Conservation (phyloP, 2,329 filamentous ascomycete genomes). For the Stylonectria norvegica region DNA sequence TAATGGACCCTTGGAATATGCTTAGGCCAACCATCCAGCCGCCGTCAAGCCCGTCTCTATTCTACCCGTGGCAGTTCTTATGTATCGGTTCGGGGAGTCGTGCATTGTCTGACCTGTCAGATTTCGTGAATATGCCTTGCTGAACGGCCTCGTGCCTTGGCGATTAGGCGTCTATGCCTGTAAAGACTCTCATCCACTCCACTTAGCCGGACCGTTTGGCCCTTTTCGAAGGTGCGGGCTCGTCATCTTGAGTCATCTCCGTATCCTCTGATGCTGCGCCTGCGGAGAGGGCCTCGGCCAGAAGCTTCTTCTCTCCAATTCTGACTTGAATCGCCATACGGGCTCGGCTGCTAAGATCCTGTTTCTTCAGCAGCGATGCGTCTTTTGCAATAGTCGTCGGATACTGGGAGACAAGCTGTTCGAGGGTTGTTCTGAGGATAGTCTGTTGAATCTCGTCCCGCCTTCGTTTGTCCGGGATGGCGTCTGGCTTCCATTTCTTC, state of each 20-base stretch:
- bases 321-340: slow-evolving; percentile 66
- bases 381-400: slow-evolving; percentile 42
- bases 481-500: slow-evolving; percentile 41
- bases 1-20: too few species aligned
- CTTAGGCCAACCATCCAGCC: too few species aligned
- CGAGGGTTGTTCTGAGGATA: slow-evolving; percentile 38
- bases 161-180: too few species aligned
- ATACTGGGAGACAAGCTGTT: slow-evolving; percentile 40
- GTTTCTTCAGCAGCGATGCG: slow-evolving; percentile 32
- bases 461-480: slow-evolving; percentile 47
- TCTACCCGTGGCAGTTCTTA: too few species aligned
- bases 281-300: slow-evolving; percentile 50
- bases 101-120: too few species aligned
- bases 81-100: too few species aligned
- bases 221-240: slow-evolving; percentile 29
- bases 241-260: slow-evolving; percentile 26
- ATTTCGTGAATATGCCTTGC: too few species aligned
- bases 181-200: too few species aligned
- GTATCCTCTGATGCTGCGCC: slow-evolving; percentile 25
- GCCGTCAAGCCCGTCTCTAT: too few species aligned
- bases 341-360: slow-evolving; percentile 33
- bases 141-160: too few species aligned
- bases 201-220: slow-evolving; percentile 22
- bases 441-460: slow-evolving; percentile 45
- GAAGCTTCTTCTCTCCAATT: slow-evolving; percentile 67